Percentiles rank a stretch among this genome's conserved stretches.
phyloP scores from a whole-genome alignment of 2,329 filamentous ascomycete species.

The Phaeoacremonium minimum region DNA sequence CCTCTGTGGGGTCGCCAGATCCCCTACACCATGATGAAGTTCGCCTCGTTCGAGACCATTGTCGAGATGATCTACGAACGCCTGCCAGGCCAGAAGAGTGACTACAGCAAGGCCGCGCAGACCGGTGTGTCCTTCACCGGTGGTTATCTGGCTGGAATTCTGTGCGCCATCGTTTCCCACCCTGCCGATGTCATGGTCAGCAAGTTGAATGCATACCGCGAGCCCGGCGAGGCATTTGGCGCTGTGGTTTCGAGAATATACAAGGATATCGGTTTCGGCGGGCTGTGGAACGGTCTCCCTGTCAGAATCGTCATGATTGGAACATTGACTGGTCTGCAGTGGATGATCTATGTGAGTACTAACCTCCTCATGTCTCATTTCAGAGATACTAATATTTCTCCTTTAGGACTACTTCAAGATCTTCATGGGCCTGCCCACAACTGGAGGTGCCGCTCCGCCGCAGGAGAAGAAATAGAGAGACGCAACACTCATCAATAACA shows the following conservation, averaged over 20 bases:
- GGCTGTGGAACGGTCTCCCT: constrained; percentile 89
- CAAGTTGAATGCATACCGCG: constrained; percentile 79
- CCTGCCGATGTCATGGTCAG: constrained; percentile 87
- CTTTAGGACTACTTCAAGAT: constrained; percentile 79
- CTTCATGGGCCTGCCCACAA: constrained; percentile 82
- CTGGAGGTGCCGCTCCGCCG: constrained; percentile 59
- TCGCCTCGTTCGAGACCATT: constrained; percentile 86
- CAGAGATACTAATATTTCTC: too few species aligned
- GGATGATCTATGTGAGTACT: constrained; percentile 77
- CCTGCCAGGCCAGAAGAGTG: constrained; percentile 71
- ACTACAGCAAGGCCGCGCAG: constrained; percentile 78
- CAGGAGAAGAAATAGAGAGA: constrained; percentile 49
- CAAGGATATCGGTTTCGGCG: constrained; percentile 76
- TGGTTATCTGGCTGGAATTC: constrained; percentile 83
- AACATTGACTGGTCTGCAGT: constrained; percentile 78
- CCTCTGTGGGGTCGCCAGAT: constrained; percentile 92
- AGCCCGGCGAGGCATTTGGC: constrained; percentile 73
- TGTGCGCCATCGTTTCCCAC: constrained; percentile 79
- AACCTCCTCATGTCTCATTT: too few species aligned
- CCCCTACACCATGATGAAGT: constrained; percentile 90
- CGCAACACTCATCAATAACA: too few species aligned
- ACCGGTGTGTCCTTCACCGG: constrained; percentile 80
- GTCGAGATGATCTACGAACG: constrained; percentile 79
- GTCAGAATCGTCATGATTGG: constrained; percentile 88
- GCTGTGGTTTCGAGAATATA: constrained; percentile 77